Conservation (phyloP, 345 rosid genomes). For the Eutrema heterophyllum region DNA sequence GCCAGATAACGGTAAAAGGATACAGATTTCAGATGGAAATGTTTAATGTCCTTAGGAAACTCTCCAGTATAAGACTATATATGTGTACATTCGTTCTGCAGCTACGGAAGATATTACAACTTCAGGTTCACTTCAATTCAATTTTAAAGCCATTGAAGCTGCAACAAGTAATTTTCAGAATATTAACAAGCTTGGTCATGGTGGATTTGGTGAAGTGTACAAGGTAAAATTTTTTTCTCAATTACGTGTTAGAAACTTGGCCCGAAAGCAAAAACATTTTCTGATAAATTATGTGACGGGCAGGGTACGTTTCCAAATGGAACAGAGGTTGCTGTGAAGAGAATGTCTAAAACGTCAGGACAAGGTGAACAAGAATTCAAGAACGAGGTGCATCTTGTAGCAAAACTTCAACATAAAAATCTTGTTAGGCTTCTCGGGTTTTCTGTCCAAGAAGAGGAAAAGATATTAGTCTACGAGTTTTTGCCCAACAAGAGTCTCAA, state of each 20-base stretch:
- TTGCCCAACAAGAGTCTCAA: slow-evolving; percentile 34
- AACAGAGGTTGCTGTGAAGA: slow-evolving; percentile 44
- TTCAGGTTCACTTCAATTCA: slow-evolving; percentile 37
- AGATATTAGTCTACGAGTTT: slow-evolving; percentile 21
- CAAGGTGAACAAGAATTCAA: slow-evolving; percentile 57
- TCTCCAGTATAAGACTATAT: neutral
- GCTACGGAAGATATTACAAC: slow-evolving; percentile 31
- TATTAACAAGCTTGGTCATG: neutral
- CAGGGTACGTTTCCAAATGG: slow-evolving; percentile 27
- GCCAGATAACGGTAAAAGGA: slow-evolving; percentile 31
- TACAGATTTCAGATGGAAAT: neutral
- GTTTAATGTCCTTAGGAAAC: neutral
- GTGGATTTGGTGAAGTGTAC: slow-evolving; percentile 20
- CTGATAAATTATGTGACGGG: neutral
- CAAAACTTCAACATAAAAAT: slow-evolving; percentile 48
- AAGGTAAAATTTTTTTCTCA: slow-evolving; percentile 24
- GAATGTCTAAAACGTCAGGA: slow-evolving; percentile 35
- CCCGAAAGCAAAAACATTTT: neutral
- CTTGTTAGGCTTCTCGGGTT: slow-evolving; percentile 47
- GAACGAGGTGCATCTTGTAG: slow-evolving; percentile 46
- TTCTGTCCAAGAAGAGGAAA: slow-evolving; percentile 36
- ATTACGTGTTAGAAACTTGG: neutral
- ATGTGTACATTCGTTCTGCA: neutral
- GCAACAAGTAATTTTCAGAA: neutral
- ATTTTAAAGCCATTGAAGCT: slow-evolving; percentile 17